A percentile compares a stretch with the other conserved stretches of the same genome.
phyloP scores from a whole-genome alignment of 139 green algal genomes.

The Klebsormidium nitens region DNA sequence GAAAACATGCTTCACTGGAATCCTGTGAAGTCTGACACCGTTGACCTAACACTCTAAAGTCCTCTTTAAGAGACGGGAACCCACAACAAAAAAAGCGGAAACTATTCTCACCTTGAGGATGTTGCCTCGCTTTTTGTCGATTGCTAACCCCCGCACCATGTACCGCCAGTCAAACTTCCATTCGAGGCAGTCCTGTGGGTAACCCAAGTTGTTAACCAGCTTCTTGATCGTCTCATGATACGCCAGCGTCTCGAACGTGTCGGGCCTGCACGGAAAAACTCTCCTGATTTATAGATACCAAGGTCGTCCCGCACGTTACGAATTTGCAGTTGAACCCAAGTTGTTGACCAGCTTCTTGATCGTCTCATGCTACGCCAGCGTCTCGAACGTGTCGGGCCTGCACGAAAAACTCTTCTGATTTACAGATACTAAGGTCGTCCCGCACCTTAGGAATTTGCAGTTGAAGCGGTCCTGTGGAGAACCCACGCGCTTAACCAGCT shows the following conservation, averaged over 20 bases:
- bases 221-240: slow-evolving; percentile 79
- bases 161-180: slow-evolving; percentile 85
- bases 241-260: slow-evolving; percentile 91
- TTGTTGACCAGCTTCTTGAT: slow-evolving; percentile 73
- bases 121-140: slow-evolving; percentile 68
- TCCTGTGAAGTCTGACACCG: too few relatives aligned
- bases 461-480: too few relatives aligned
- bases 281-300: too few relatives aligned
- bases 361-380: slow-evolving; percentile 75
- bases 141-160: slow-evolving; percentile 59
- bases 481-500: slow-evolving; percentile 71
- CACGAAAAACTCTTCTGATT: too few relatives aligned
- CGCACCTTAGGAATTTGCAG: too few relatives aligned
- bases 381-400: slow-evolving; percentile 87
- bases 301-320: too few relatives aligned
- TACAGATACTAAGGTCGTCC: too few relatives aligned
- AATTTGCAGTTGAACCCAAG: too few relatives aligned
- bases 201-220: slow-evolving; percentile 72
- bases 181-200: slow-evolving; percentile 62
- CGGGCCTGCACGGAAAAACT: slow-evolving; percentile 53
- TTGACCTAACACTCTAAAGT: too few relatives aligned
- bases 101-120: slow-evolving; percentile 65
- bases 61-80: too few relatives aligned
- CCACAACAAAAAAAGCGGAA: too few relatives aligned
- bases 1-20: too few relatives aligned